A percentile compares a stretch with the other conserved stretches of the same genome.
Evolutionary conservation across 2,329 filamentous ascomycete genomes (phyloP).

Genomic region (Xylariaceae sp.): DNA sequence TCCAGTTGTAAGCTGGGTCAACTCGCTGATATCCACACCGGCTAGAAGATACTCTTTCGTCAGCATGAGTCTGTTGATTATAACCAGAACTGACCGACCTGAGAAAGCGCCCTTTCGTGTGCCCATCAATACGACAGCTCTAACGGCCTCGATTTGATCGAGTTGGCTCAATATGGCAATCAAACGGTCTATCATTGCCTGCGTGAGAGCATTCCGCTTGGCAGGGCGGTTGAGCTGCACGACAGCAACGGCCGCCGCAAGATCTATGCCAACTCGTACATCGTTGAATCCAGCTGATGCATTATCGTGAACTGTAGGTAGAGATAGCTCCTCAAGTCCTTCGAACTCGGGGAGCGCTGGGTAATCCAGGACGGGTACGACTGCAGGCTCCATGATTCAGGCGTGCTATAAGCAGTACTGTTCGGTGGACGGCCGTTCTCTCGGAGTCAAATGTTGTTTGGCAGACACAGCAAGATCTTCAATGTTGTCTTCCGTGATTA

Average conservation of each 20-base stretch:
- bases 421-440: neutral
- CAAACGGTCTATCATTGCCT: constrained; percentile 44
- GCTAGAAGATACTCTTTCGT: constrained; percentile 19
- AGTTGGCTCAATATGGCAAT: constrained; percentile 26
- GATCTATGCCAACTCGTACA: constrained; percentile 28
- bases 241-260: constrained; percentile 41
- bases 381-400: constrained; percentile 8
- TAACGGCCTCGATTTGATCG: constrained; percentile 26
- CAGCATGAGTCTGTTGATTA: neutral
- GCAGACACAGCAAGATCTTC: neutral
- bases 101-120: constrained; percentile 34
- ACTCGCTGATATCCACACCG: constrained; percentile 35
- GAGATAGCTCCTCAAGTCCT: constrained; percentile 11
- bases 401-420: neutral
- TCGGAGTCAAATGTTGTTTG: neutral
- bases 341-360: constrained; percentile 13
- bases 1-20: constrained; percentile 28
- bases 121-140: constrained; percentile 37
- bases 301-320: neutral
- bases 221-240: constrained; percentile 43
- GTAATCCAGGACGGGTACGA: neutral
- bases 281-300: constrained; percentile 14
- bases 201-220: constrained; percentile 56
- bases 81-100: constrained; percentile 26
- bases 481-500: neutral